Evolutionary conservation across 768 basidiomycete genomes (phyloP).

Genomic region (Arthromyces matolae): DNA sequence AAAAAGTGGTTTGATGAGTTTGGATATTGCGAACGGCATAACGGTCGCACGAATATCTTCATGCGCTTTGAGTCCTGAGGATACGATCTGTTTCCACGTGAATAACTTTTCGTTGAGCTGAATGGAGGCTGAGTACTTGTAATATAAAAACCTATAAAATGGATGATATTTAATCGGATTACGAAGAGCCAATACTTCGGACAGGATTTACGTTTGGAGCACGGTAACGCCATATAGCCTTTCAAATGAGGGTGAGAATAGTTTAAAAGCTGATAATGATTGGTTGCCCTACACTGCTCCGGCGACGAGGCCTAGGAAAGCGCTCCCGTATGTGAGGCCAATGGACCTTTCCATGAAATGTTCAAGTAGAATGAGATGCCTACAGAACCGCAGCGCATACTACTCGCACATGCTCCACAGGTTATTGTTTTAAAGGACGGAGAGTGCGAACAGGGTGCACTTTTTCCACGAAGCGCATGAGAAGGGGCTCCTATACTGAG

Average conservation of each 20-base stretch:
- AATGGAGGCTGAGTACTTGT: constrained; percentile 25
- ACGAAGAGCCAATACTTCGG: constrained; percentile 1
- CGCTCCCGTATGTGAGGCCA: constrained; percentile 40
- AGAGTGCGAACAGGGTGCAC: constrained; percentile 1
- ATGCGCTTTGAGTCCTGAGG: constrained; percentile 35
- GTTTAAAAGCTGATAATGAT: background rate
- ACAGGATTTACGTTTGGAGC: constrained; percentile 35
- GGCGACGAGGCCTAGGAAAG: constrained; percentile 41
- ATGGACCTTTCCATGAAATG: constrained; percentile 16
- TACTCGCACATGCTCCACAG: background rate
- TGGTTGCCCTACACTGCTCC: constrained; percentile 34
- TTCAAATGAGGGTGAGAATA: background rate
- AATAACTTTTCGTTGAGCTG: background rate
- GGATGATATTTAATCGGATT: background rate
- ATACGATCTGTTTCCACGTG: constrained; percentile 28
- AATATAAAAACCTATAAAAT: constrained; percentile 37
- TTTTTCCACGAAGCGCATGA: constrained; percentile 5
- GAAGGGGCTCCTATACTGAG: constrained; percentile 2
- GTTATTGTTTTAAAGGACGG: constrained; percentile 2
- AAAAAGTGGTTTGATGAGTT: background rate
- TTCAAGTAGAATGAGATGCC: background rate
- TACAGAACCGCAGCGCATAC: background rate
- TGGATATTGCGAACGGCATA: background rate
- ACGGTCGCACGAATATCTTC: constrained; percentile 37
- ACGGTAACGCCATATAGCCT: constrained; percentile 48